Percentiles rank a stretch among this genome's conserved stretches.
Evolutionary conservation across 495 filamentous ascomycete genomes (phyloP).

Genomic region (Daldinia vernicosa): DNA sequence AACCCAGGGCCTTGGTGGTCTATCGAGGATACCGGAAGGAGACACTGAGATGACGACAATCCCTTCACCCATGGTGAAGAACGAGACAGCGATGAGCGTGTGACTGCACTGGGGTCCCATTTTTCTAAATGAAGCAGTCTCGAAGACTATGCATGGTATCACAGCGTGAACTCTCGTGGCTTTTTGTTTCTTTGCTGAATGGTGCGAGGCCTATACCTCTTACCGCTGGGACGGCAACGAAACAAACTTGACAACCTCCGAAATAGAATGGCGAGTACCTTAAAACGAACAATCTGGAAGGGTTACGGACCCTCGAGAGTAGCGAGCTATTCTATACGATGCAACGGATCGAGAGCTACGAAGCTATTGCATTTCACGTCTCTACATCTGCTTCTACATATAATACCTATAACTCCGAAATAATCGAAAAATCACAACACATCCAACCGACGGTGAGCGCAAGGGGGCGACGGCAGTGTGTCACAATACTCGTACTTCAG

Average conservation of each 20-base stretch:
- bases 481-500: conserved; percentile 10
- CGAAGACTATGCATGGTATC: background rate
- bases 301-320: background rate
- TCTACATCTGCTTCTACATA: conserved; percentile 2
- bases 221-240: background rate
- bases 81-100: conserved; percentile 54
- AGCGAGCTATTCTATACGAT: background rate
- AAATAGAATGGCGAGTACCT: background rate
- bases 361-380: background rate
- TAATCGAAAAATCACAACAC: conserved; percentile 4
- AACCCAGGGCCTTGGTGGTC: conserved; percentile 66
- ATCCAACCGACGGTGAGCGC: conserved; percentile 19
- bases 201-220: background rate
- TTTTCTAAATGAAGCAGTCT: background rate
- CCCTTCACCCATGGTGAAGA: conserved; percentile 59
- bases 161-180: background rate
- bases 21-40: conserved; percentile 72
- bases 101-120: conserved; percentile 1
- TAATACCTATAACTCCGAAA: conserved; percentile 2
- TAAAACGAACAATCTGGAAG: background rate
- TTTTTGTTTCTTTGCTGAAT: background rate
- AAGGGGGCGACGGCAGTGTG: background rate
- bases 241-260: background rate
- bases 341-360: background rate
- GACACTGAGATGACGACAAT: conserved; percentile 60